Conservation (phyloP, 2,329 filamentous ascomycete species). For the Chaetomium olivaceum region DNA sequence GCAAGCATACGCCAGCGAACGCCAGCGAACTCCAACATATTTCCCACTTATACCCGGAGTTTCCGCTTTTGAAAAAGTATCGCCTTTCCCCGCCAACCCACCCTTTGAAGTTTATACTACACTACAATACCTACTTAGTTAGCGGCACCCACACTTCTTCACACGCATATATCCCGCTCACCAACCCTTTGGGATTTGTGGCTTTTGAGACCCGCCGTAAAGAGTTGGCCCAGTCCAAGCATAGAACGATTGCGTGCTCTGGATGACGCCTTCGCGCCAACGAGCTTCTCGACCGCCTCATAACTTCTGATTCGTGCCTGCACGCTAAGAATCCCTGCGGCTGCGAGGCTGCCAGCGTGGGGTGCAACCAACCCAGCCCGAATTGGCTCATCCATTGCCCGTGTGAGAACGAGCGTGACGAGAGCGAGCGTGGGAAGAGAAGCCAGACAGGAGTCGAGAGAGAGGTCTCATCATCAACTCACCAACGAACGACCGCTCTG, state of each 20-base stretch:
- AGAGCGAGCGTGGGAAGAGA: background rate
- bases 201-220: slow-evolving; percentile 11
- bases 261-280: slow-evolving; percentile 31
- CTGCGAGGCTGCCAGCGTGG: slow-evolving; percentile 29
- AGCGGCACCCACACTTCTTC: background rate
- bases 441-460: slow-evolving; percentile 2
- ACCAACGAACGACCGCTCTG: slow-evolving; percentile 2
- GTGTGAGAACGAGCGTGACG: slow-evolving; percentile 1
- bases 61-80: background rate
- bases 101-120: no score
- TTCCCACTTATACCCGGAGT: background rate
- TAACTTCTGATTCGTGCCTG: slow-evolving; percentile 23
- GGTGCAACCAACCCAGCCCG: slow-evolving; percentile 2
- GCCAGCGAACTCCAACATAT: background rate
- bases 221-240: slow-evolving; percentile 26
- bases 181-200: background rate
- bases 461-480: slow-evolving; percentile 6
- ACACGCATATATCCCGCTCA: background rate
- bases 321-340: slow-evolving; percentile 21
- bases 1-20: background rate
- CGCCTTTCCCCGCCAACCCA: background rate
- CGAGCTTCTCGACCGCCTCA: slow-evolving; percentile 16
- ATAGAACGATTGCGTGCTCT: slow-evolving; percentile 33
- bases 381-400: background rate
- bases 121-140: no score